Evolutionary conservation across 352 stramenopile species (phyloP).

Genomic region (Pythium folliculosum): DNA sequence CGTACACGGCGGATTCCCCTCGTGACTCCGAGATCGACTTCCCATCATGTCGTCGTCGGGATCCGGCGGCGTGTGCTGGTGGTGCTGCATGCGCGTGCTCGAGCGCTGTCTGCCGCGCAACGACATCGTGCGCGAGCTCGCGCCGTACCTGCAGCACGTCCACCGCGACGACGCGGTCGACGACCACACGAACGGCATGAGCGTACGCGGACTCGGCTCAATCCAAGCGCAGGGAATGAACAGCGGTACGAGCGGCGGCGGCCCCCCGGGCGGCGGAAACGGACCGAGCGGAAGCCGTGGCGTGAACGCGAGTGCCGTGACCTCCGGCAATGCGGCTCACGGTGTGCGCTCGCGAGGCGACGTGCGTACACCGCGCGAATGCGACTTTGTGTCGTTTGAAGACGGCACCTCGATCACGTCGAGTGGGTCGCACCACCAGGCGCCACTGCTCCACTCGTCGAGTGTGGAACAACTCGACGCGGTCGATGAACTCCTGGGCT

Average conservation of each 20-base stretch:
- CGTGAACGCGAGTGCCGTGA: not conserved
- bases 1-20: not conserved
- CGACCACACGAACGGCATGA: slow-evolving; percentile 29
- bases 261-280: slow-evolving; percentile 2
- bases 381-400: slow-evolving; percentile 48
- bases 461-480: slow-evolving; percentile 29
- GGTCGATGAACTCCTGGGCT: slow-evolving; percentile 26
- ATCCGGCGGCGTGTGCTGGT: slow-evolving; percentile 71
- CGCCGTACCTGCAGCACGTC: slow-evolving; percentile 85
- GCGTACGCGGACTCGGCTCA: not conserved
- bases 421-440: slow-evolving; percentile 62
- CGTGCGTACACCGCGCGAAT: slow-evolving; percentile 41
- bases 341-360: not conserved
- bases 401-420: slow-evolving; percentile 62
- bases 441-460: slow-evolving; percentile 42
- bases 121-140: slow-evolving; percentile 85
- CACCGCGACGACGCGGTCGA: slow-evolving; percentile 70
- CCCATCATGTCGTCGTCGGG: slow-evolving; percentile 15
- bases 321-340: slow-evolving; percentile 2
- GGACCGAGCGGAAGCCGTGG: not conserved
- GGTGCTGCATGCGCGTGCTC: slow-evolving; percentile 88
- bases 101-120: slow-evolving; percentile 86
- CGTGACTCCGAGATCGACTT: not conserved
- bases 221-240: not conserved
- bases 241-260: not conserved